phyloP scores from a whole-genome alignment of 2,329 filamentous ascomycete species.

The Botrytis elliptica region DNA sequence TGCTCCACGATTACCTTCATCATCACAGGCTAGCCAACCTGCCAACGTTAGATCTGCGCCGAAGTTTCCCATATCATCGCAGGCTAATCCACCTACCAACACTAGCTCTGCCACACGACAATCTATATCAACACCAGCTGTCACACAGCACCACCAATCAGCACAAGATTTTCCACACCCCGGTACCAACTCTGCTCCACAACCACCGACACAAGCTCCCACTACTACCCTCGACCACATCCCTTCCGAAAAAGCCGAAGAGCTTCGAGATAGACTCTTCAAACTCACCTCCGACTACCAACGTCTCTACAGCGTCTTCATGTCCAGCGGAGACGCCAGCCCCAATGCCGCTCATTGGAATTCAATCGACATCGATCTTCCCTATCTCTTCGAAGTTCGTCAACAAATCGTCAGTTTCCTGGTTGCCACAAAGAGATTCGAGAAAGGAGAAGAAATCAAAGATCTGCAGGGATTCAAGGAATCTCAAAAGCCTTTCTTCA shows the following conservation, averaged over 20 bases:
- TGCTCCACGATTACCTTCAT: not conserved
- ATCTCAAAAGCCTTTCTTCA: not conserved
- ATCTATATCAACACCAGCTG: not conserved
- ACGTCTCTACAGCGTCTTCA: not conserved
- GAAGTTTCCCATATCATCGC: not conserved
- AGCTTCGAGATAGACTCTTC: not conserved
- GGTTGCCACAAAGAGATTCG: not conserved
- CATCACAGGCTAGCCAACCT: not conserved
- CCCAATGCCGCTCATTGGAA: not conserved
- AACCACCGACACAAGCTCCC: not conserved
- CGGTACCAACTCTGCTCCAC: not conserved
- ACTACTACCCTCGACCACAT: not conserved
- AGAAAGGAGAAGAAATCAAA: not conserved
- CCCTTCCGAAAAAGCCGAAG: not conserved
- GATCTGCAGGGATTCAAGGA: not conserved
- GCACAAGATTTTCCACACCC: rapidly evolving
- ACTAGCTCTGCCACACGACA: not conserved
- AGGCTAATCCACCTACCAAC: not conserved
- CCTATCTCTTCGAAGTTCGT: not conserved
- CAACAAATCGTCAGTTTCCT: not conserved
- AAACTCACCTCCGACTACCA: not conserved
- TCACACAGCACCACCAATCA: rapidly evolving
- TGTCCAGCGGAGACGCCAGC: not conserved
- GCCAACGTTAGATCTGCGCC: not conserved
- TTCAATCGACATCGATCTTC: not conserved